phyloP scores from a whole-genome alignment of 345 rosid genomes.

The Bruguiera sexangula region DNA sequence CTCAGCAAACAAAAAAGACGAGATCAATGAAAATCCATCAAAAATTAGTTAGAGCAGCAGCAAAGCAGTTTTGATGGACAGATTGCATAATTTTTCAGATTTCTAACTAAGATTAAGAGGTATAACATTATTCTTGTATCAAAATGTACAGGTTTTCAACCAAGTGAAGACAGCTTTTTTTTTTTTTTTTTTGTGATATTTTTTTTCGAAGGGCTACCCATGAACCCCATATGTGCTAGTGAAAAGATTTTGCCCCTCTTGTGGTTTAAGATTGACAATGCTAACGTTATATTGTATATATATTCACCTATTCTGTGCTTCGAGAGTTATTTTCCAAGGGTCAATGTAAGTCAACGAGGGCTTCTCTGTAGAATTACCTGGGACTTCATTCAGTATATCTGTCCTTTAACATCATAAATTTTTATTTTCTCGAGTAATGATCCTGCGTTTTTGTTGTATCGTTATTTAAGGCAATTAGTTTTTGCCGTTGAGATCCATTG shows the following conservation, averaged over 20 bases:
- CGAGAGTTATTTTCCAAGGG: too few species aligned
- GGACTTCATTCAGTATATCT: not conserved
- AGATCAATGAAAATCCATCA: constrained; percentile 31
- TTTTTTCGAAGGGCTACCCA: not conserved
- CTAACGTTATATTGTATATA: too few species aligned
- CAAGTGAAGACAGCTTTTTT: not conserved
- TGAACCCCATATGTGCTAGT: not conserved
- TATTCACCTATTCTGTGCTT: not conserved
- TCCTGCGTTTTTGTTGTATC: not conserved
- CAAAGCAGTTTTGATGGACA: too few species aligned
- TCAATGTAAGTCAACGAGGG: not conserved
- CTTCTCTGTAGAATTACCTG: not conserved
- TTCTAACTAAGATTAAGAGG: too few species aligned
- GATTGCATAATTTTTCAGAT: too few species aligned
- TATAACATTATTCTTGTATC: not conserved
- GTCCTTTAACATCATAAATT: not conserved
- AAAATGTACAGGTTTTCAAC: not conserved
- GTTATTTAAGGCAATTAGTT: not conserved
- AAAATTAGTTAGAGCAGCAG: constrained; percentile 21
- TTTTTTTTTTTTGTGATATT: too few species aligned
- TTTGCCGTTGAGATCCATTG: too few species aligned
- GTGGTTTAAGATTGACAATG: too few species aligned
- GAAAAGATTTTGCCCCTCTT: too few species aligned
- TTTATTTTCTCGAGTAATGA: not conserved
- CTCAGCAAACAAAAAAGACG: constrained; percentile 32